Evolutionary conservation across 305 asterid genomes (phyloP), one percentile per base, ranked within the genome.

Genomic region (Nicotiana rustica): DNA sequence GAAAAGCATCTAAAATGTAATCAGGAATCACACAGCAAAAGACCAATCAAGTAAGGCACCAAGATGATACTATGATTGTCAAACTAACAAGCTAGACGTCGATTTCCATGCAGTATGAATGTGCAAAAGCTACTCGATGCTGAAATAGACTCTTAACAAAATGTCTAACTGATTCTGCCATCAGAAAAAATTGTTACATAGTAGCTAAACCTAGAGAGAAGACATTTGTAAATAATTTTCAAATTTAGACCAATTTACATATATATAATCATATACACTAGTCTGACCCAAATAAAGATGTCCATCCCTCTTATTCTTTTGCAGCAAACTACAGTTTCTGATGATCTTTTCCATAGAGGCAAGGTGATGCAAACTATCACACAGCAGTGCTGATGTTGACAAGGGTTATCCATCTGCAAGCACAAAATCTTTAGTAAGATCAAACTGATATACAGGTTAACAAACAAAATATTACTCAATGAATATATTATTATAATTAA

Each of bases 171-270:
- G 6, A 52, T 52, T 52, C 59, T 52, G 59, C 59, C 59, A 13
- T 2, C 57, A 52, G 57, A 12, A 12, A 49, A 38, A 7, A 7
- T 7, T 41, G 49, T 52, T 52, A 52, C 59, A 12, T 52, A 52
- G 59, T 52, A 52, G n/a, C 17, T 52, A 52, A 49, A 52, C 17
- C 59, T 52, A 52, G 59, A 10, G 57, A 52, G 15, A 13, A 52
- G 17, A 52, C 59, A 52, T 52, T 13, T 52, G 59, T 52, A 52
- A 52, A 12, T 12, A 52, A 12, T 3, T 12, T 52, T 52, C 5
- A 52, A 52, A 52, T 60, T 62, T 62, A 75, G 64, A 75, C 55
- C 64, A 75, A 82, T 85, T 67, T 89, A 81, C 88, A 83, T 38
- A 84, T 59, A 69, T 36, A 41, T 61, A 71, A 66, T 67, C 76